Conservation (phyloP, 371 early-diverging fungal species). For the Mortierella sp. region DNA sequence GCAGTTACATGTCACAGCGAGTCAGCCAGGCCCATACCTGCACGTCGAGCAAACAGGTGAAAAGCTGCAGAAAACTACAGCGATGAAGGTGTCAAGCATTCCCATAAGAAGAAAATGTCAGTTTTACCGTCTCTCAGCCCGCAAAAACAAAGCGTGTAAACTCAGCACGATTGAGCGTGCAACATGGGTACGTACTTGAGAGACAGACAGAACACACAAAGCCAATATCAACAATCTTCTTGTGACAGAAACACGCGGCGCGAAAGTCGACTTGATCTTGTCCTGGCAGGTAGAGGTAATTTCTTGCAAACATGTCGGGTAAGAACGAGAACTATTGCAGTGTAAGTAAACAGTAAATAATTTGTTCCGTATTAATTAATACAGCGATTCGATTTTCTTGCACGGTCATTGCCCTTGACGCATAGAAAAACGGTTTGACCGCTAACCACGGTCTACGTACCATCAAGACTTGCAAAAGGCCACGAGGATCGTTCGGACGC, state of each 20-base stretch:
- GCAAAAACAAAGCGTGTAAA: too few relatives aligned
- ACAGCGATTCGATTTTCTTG: not conserved
- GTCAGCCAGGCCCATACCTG: slow-evolving; percentile 62
- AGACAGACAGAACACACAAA: slow-evolving; percentile 97
- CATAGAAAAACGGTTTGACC: not conserved
- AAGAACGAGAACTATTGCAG: slow-evolving; percentile 80
- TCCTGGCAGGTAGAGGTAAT: slow-evolving; percentile 78
- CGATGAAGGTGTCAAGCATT: not conserved
- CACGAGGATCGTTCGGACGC: slow-evolving; percentile 72
- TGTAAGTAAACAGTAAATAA: not conserved
- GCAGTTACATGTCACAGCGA: too few relatives aligned
- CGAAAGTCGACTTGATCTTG: slow-evolving; percentile 92
- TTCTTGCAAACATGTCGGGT: slow-evolving; percentile 83
- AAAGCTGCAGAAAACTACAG: slow-evolving; percentile 79
- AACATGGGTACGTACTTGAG: slow-evolving; percentile 78
- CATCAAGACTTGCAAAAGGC: slow-evolving; percentile 88
- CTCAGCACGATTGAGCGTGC: not conserved
- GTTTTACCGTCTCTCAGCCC: not conserved
- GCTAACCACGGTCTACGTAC: slow-evolving; percentile 55
- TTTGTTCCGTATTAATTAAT: not conserved
- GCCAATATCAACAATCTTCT: slow-evolving; percentile 90
- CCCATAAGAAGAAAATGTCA: slow-evolving; percentile 6
- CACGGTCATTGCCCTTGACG: not conserved
- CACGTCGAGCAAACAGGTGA: slow-evolving; percentile 85
- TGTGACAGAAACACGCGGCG: slow-evolving; percentile 98